A percentile compares a stretch with the other conserved stretches of the same genome.
These are phyloP conservation scores for Cytospora piceicola DNA, from an alignment of 2,329 filamentous ascomycete genomes.

Conservation along the genomic window DNA sequence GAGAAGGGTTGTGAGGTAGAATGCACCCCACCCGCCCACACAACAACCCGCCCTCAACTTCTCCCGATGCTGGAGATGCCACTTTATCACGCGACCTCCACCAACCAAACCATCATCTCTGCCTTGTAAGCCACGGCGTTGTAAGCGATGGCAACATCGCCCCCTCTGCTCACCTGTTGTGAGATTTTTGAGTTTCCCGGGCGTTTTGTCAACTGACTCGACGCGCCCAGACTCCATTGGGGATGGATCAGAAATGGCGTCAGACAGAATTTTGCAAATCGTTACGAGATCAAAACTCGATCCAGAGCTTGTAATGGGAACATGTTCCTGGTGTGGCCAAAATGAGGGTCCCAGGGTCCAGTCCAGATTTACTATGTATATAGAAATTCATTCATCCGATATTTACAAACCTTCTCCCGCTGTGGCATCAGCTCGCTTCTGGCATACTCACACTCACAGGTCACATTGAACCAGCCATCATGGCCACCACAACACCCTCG, in stretches of 20 bases:
- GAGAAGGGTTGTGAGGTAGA: too few species aligned
- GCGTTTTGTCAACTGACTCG: slow-evolving; percentile 17
- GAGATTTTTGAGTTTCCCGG: neutral
- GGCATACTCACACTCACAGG: neutral
- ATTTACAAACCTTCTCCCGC: neutral
- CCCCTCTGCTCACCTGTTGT: neutral
- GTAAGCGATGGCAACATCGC: neutral
- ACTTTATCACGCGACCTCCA: neutral
- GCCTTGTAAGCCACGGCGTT: neutral
- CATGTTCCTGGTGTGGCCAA: slow-evolving; percentile 7
- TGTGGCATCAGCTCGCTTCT: neutral
- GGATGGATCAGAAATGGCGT: slow-evolving; percentile 28
- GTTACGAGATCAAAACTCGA: slow-evolving; percentile 25
- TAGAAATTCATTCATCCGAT: neutral
- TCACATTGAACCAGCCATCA: slow-evolving; percentile 8
- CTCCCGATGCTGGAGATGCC: neutral
- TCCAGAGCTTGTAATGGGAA: slow-evolving; percentile 1
- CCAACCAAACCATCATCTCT: neutral
- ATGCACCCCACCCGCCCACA: too few species aligned
- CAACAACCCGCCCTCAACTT: too few species aligned
- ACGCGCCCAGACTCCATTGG: slow-evolving; percentile 12
- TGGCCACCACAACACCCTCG: slow-evolving; percentile 15
- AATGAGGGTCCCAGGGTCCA: neutral
- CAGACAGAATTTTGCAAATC: slow-evolving; percentile 27
- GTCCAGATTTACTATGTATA: neutral